phyloP scores from a whole-genome alignment of 208 protist genomes.

The Wallacemonas collosoma region DNA sequence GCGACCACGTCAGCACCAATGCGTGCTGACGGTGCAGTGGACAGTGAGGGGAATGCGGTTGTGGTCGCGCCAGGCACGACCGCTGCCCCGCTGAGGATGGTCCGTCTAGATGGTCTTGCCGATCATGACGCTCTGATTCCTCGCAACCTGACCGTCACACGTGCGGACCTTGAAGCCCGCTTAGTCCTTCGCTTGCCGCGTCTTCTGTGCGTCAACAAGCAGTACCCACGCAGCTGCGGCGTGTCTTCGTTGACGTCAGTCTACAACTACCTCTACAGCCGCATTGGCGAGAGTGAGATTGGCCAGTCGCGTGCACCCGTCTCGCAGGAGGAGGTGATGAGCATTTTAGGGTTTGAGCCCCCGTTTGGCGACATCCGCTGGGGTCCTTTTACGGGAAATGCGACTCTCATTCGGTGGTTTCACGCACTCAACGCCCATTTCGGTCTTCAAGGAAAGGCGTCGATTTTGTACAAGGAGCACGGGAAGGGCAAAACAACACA shows the following conservation, averaged over 20 bases:
- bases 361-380: constrained; percentile 90
- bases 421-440: constrained; percentile 85
- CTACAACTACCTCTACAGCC: constrained; percentile 93
- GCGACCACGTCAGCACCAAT: too few relatives aligned
- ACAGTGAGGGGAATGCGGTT: constrained; percentile 55
- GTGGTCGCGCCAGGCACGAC: constrained; percentile 8
- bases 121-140: constrained; percentile 66
- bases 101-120: constrained; percentile 50
- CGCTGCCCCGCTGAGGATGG: constrained; percentile 24
- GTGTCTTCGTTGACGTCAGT: constrained; percentile 82
- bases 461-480: constrained; percentile 88
- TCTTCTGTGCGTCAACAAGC: constrained; percentile 81
- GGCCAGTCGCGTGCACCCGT: constrained; percentile 44
- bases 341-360: constrained; percentile 85
- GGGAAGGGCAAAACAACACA: constrained; percentile 64
- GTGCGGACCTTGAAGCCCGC: constrained; percentile 65
- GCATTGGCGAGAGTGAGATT: constrained; percentile 65
- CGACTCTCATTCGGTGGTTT: constrained; percentile 91
- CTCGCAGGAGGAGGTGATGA: constrained; percentile 91
- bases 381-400: constrained; percentile 92
- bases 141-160: constrained; percentile 62
- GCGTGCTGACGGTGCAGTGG: not conserved
- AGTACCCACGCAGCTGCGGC: constrained; percentile 92
- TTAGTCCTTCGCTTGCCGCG: constrained; percentile 70
- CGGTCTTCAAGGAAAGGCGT: constrained; percentile 50